Base-by-base conservation (phyloP, 495 filamentous ascomycete species). In the Massariosphaeria phaeospora region DNA sequence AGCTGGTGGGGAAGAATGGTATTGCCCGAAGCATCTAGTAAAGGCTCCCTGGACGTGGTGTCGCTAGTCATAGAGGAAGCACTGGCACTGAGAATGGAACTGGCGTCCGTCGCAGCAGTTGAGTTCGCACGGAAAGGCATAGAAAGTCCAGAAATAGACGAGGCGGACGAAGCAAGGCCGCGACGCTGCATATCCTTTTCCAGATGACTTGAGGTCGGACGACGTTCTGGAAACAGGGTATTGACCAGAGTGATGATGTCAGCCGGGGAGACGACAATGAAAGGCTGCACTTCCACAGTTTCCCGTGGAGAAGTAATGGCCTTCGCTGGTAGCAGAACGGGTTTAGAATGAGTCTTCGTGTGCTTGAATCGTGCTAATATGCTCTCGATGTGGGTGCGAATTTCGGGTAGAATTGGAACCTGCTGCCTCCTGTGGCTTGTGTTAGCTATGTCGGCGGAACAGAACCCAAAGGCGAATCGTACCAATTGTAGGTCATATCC, bases 351-450 rank as follows among this genome's bases (percentile, higher is more conserved):
- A 49, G 69, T 69, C 48, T 74, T 73, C 41, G 75, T 73, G 51
- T 73, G 72, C 54, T 76, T 77, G 66, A 91, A 86, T 27, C 83
- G 78, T 50, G 70, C 69, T 62, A 89, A 74, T 66, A 95, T 86
- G 52, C 76, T 89, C 55, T 89, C 85, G 52, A 94, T 83, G 67
- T 88, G 86, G 21, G 71, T 73, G 58, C 83, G 81, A 64, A 91
- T 79, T 48, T 81, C 77, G 18, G 80, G 78, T 10, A 81, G 83
- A 1, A 80, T 80, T 3, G 82, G 80, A 6, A 78, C 73, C 27
- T 76, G 75, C 59, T 78, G 77, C 67, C 78, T 79, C 75, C 81
- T 84, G 29, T 48, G 40, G 31, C 60, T 62, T 36, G 53, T 15
- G 31, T 67, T 49, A 57, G 58, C 15, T 26, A 47, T 6, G 41